These are phyloP conservation scores for Hippophae rhamnoides DNA, from an alignment of 306 rosid species.

Conservation along the genomic window DNA sequence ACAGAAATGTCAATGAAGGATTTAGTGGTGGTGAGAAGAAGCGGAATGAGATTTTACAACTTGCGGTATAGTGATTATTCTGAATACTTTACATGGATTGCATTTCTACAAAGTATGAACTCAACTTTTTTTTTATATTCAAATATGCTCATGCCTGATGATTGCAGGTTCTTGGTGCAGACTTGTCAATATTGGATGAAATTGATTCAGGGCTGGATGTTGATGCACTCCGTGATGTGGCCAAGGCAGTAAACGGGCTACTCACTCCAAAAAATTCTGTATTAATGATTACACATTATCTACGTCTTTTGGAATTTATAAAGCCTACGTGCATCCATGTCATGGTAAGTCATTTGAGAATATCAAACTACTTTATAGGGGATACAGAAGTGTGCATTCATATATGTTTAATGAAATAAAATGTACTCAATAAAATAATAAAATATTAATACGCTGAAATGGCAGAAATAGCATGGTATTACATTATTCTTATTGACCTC, in stretches of 20 bases:
- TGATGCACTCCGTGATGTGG: conserved; percentile 90
- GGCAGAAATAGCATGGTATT: not conserved
- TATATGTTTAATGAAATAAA: not conserved
- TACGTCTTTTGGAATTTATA: conserved; percentile 62
- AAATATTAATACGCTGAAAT: not conserved
- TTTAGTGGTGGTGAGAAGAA: conserved; percentile 94
- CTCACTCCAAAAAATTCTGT: conserved; percentile 63
- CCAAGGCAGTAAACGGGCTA: conserved; percentile 69
- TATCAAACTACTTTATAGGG: conserved; percentile 13
- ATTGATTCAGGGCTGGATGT: conserved; percentile 97
- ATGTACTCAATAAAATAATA: not conserved
- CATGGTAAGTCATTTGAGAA: conserved; percentile 48
- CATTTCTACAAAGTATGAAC: not conserved
- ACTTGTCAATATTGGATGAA: conserved; percentile 82
- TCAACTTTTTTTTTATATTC: not conserved
- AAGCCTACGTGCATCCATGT: conserved; percentile 71
- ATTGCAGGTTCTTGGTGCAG: conserved; percentile 88
- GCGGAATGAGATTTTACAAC: conserved; percentile 91
- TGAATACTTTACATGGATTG: not conserved
- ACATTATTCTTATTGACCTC: too few species aligned
- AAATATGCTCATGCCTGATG: not conserved
- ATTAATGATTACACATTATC: conserved; percentile 84
- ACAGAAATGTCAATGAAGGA: conserved; percentile 92
- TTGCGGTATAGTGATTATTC: conserved; percentile 36
- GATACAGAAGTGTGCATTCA: not conserved